Conservation (phyloP, 2,329 filamentous ascomycete genomes). For the Colletotrichum limetticola region DNA sequence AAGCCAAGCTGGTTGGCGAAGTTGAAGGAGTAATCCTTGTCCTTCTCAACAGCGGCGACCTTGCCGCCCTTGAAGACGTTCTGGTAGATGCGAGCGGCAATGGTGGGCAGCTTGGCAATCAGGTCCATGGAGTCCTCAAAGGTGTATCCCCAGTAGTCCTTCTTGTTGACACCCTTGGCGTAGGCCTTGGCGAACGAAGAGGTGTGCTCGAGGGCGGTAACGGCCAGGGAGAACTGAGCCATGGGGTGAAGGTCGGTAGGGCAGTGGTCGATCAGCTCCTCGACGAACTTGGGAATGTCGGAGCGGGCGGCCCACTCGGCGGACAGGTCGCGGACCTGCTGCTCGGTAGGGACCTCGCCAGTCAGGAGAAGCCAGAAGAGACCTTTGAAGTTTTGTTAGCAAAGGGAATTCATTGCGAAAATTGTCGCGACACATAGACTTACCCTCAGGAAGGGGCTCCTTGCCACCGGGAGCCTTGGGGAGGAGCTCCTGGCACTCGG, state of each 20-base stretch:
- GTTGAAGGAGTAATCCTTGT: constrained; percentile 99
- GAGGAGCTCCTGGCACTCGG: constrained; percentile 96
- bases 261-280: constrained; percentile 99
- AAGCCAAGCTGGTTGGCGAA: constrained; percentile 99
- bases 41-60: constrained; percentile 94
- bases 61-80: constrained; percentile 99
- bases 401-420: not conserved
- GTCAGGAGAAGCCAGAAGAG: constrained; percentile 99
- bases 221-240: constrained; percentile 98
- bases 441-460: constrained; percentile 96
- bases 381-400: constrained; percentile 59
- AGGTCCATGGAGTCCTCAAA: constrained; percentile 99
- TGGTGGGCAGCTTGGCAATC: constrained; percentile 99
- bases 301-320: constrained; percentile 99
- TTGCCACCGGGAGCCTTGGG: constrained; percentile 96
- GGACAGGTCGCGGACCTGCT: constrained; percentile 98
- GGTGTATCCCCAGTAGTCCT: constrained; percentile 99
- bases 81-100: constrained; percentile 98
- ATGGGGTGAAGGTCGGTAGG: constrained; percentile 98
- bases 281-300: constrained; percentile 96
- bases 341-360: constrained; percentile 95
- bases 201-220: constrained; percentile 98
- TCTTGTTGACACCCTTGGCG: constrained; percentile 99
- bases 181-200: constrained; percentile 98
- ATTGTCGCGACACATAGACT: constrained; percentile 29